phyloP scores from a whole-genome alignment of 495 filamentous ascomycete species.

The Penicillium alfredii region DNA sequence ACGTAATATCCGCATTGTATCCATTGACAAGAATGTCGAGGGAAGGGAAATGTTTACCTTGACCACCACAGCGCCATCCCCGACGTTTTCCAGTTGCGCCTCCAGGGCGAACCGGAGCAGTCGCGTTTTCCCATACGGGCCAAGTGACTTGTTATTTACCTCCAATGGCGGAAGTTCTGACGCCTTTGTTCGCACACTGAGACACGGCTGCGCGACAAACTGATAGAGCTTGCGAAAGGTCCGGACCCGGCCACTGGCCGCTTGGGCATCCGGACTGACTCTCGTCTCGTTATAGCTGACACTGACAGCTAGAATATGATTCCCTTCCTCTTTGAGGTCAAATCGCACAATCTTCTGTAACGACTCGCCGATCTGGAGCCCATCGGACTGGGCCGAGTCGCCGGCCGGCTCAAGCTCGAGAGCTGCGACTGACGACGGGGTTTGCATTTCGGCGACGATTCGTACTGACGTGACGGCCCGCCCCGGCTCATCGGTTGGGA shows the following conservation, averaged over 20 bases:
- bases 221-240: constrained; percentile 96
- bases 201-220: constrained; percentile 81
- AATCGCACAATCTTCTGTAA: constrained; percentile 79
- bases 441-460: constrained; percentile 92
- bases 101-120: constrained; percentile 62
- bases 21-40: too few species aligned
- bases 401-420: constrained; percentile 48
- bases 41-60: constrained; percentile 25
- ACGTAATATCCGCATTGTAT: too few species aligned
- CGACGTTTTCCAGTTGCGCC: constrained; percentile 91
- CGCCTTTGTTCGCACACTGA: constrained; percentile 86
- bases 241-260: constrained; percentile 63
- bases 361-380: constrained; percentile 60
- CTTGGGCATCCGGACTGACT: constrained; percentile 48
- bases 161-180: constrained; percentile 49
- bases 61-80: constrained; percentile 43
- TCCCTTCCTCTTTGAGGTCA: constrained; percentile 89
- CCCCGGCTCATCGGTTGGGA: constrained; percentile 36
- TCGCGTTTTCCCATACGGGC: constrained; percentile 41
- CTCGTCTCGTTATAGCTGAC: constrained; percentile 75
- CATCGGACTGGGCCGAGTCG: constrained; percentile 33
- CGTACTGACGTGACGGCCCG: constrained; percentile 65
- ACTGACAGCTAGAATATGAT: constrained; percentile 89
- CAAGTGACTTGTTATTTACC: constrained; percentile 39
- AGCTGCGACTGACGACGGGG: constrained; percentile 58